Evolutionary conservation across 225 moss, liverwort and hornwort species (phyloP), one percentile per base, ranked within the genome.

Genomic region (Sphagnum contortum): DNA sequence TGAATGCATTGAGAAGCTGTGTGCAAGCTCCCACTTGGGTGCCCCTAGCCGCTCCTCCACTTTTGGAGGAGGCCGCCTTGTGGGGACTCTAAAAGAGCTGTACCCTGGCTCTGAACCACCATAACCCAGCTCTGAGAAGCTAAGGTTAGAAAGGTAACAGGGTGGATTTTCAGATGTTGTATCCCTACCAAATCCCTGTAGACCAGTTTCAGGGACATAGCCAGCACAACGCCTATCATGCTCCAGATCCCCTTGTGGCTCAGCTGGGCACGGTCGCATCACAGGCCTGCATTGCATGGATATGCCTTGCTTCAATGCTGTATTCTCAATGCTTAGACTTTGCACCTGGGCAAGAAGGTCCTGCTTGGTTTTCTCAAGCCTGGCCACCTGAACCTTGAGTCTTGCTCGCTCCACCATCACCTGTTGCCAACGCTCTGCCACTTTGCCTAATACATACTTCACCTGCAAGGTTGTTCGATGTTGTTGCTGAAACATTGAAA

Each of bases 371-470:
- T 90, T 93, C 64, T 98, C 90, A 45, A 98, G 81, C 69, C 87
- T 75, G 8, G 90, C 88, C 64, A 98, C 96, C 69, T 98, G 92
- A 13, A 98, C 78, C 66, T 90, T 84, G 57, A 98, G 79, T 71
- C 83, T 90, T 60, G 96, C 96, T 63, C 96, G 85, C 75, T 98
- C 96, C 64, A 98, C 88, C 76, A 98, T 90, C 51, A 87, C 96
- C 76, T 98, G 92, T 62, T 93, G 96, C 96, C 96, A 98, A 62
- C 90, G 80, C 72, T 98, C 96, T 0, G 96, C 90, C 71, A 98
- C 72, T 76, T 90, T 91, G 2, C 96, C 85, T 57, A 98, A 75
- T 13, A 98, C 90, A 71, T 87, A 87, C 68, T 89, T 92, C 12
- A 98, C 96, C 80, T 98, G 93, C 70, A 73, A 64, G 29, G 29